A percentile compares a stretch with the other conserved stretches of the same genome.
These are phyloP conservation scores for Haplographium delicatum DNA, from an alignment of 495 filamentous ascomycete species.

Conservation along the genomic window DNA sequence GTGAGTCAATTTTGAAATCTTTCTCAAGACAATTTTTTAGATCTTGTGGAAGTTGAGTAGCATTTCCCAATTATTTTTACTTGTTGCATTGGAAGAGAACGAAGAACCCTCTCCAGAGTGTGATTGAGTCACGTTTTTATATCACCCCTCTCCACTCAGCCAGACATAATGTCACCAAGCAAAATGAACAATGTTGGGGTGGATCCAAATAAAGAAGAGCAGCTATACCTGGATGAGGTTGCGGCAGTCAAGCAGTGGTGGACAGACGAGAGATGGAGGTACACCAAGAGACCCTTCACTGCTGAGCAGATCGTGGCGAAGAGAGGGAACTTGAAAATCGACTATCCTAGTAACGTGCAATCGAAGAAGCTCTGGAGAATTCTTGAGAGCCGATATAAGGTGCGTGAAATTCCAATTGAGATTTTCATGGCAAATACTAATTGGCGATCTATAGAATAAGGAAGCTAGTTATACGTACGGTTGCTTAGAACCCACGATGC, in stretches of 20 bases:
- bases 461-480: conserved; percentile 93
- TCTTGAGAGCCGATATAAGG: conserved; percentile 78
- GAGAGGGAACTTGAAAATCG: conserved; percentile 83
- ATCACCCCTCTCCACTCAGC: conserved; percentile 15
- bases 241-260: conserved; percentile 90
- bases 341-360: conserved; percentile 83
- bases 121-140: neutral
- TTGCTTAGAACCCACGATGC: conserved; percentile 94
- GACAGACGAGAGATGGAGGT: conserved; percentile 84
- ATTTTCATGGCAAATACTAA: conserved; percentile 4
- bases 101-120: neutral
- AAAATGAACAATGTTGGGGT: conserved; percentile 47
- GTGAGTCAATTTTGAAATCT: neutral
- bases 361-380: conserved; percentile 94
- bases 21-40: neutral
- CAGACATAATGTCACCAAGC: conserved; percentile 42
- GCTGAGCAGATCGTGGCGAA: conserved; percentile 96
- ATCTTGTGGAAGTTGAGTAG: neutral
- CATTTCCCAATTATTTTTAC: neutral
- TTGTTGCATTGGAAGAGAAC: neutral
- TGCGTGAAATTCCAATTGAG: conserved; percentile 30
- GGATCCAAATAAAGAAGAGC: conserved; percentile 69
- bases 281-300: conserved; percentile 88
- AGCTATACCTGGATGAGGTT: conserved; percentile 74
- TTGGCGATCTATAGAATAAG: conserved; percentile 56